Percentiles rank a stretch among this genome's conserved stretches.
Conservation (phyloP, 1,139 yeast genomes). For the Cylindricascospora bacillispora region DNA sequence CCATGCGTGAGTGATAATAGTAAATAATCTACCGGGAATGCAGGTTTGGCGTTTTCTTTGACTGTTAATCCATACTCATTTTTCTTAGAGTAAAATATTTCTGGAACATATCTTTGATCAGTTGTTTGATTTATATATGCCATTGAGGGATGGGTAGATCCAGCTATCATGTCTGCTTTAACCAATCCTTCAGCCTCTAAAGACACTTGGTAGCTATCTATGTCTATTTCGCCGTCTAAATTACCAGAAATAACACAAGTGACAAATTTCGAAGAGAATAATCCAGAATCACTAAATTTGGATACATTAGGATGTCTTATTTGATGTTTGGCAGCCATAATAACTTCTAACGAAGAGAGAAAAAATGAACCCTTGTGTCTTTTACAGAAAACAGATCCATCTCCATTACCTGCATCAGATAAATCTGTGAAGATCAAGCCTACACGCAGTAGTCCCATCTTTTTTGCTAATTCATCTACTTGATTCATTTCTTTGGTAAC, state of each 20-base stretch:
- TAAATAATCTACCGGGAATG: conserved; percentile 89
- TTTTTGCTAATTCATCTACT: conserved; percentile 43
- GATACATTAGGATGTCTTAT: conserved; percentile 49
- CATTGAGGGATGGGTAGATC: conserved; percentile 85
- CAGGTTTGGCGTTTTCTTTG: conserved; percentile 83
- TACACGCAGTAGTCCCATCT: conserved; percentile 56
- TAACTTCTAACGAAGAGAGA: conserved; percentile 69
- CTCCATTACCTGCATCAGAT: conserved; percentile 72
- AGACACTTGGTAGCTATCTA: conserved; percentile 82
- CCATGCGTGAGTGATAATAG: conserved; percentile 87
- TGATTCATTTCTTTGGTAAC: conserved; percentile 46
- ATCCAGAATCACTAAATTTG: conserved; percentile 53
- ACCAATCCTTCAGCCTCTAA: conserved; percentile 79
- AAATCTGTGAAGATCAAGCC: conserved; percentile 88
- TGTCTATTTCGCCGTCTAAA: conserved; percentile 73
- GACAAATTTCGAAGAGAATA: conserved; percentile 77
- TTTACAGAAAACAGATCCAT: conserved; percentile 84
- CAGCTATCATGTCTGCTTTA: conserved; percentile 71
- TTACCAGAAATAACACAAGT: conserved; percentile 92
- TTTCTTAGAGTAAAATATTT: conserved; percentile 68
- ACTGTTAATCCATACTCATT: conserved; percentile 87
- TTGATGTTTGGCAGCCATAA: conserved; percentile 80
- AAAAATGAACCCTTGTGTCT: conserved; percentile 89
- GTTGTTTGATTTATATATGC: conserved; percentile 68
- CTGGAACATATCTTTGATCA: conserved; percentile 78